A percentile compares a stretch with the other conserved stretches of the same genome.
Evolutionary conservation across 331 rosid species (phyloP).

Genomic region (Quercus lobata): DNA sequence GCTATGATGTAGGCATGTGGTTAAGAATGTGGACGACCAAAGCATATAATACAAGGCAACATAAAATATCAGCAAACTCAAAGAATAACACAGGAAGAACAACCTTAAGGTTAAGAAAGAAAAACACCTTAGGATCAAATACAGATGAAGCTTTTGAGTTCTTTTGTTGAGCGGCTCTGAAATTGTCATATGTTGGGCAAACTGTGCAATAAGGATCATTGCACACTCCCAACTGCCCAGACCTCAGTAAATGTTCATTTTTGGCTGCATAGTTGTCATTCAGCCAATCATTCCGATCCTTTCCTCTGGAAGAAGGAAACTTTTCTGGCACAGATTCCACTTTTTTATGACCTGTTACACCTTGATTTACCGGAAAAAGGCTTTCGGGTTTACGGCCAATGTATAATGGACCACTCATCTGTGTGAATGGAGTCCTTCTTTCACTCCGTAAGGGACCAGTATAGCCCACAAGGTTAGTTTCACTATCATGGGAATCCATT

Average conservation of each 20-base stretch:
- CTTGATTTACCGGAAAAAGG: constrained; percentile 22
- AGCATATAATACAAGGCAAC: background rate
- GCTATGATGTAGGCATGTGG: background rate
- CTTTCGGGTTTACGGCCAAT: constrained; percentile 33
- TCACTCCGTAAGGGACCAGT: constrained; percentile 73
- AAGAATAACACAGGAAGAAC: background rate
- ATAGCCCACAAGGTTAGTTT: constrained; percentile 55
- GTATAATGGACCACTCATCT: constrained; percentile 69
- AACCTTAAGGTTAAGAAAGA: constrained; percentile 4
- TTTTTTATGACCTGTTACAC: constrained; percentile 27
- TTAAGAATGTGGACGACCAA: background rate
- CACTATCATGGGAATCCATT: constrained; percentile 38
- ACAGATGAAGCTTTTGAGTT: constrained; percentile 30
- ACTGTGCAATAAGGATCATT: constrained; percentile 87
- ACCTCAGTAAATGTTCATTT: constrained; percentile 73
- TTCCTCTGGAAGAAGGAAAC: constrained; percentile 26
- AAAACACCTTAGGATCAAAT: constrained; percentile 57
- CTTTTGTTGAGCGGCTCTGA: constrained; percentile 38
- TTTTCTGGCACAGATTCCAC: constrained; percentile 33
- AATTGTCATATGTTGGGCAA: constrained; percentile 63
- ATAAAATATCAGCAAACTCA: background rate
- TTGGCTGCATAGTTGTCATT: constrained; percentile 23
- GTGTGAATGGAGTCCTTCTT: constrained; percentile 43
- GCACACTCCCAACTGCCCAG: constrained; percentile 91
- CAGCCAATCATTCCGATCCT: constrained; percentile 35